Percentiles rank a stretch among this genome's conserved stretches.
These are phyloP conservation scores for Vicia sativa DNA, from an alignment of 306 rosid species.

Conservation along the genomic window DNA sequence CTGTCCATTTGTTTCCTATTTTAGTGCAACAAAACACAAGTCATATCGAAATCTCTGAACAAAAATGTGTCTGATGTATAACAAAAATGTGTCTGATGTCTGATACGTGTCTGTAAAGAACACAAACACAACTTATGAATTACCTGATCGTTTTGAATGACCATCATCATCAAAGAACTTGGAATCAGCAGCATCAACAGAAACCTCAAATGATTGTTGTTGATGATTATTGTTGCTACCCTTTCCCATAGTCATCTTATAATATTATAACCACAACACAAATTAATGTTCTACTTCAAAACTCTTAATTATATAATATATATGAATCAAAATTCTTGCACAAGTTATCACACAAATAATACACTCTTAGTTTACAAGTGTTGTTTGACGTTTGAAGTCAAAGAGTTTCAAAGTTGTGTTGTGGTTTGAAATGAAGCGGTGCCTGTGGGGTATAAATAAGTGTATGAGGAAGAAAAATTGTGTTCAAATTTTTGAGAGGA, in stretches of 20 bases:
- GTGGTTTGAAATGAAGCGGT: background rate
- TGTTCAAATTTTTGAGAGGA: background rate
- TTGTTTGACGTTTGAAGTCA: background rate
- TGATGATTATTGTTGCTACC: background rate
- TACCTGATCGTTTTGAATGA: constrained; percentile 46
- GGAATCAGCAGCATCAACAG: constrained; percentile 33
- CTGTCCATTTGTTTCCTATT: constrained; percentile 48
- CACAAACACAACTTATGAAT: background rate
- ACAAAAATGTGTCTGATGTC: background rate
- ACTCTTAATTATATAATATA: too few relatives aligned
- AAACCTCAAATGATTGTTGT: constrained; percentile 24
- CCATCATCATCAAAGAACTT: constrained; percentile 45
- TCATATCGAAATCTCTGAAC: background rate
- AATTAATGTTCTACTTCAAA: background rate
- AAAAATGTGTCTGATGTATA: background rate
- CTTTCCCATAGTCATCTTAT: constrained; percentile 34
- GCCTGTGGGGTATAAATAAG: constrained; percentile 27
- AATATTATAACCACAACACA: background rate
- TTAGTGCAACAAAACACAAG: background rate
- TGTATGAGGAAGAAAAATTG: background rate
- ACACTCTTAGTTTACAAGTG: background rate
- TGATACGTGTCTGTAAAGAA: too few relatives aligned
- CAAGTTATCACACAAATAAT: background rate
- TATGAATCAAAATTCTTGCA: background rate
- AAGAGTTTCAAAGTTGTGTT: background rate